These are phyloP conservation scores for Pestalotiopsis sp. DNA, from an alignment of 2,329 filamentous ascomycete species.

Conservation along the genomic window DNA sequence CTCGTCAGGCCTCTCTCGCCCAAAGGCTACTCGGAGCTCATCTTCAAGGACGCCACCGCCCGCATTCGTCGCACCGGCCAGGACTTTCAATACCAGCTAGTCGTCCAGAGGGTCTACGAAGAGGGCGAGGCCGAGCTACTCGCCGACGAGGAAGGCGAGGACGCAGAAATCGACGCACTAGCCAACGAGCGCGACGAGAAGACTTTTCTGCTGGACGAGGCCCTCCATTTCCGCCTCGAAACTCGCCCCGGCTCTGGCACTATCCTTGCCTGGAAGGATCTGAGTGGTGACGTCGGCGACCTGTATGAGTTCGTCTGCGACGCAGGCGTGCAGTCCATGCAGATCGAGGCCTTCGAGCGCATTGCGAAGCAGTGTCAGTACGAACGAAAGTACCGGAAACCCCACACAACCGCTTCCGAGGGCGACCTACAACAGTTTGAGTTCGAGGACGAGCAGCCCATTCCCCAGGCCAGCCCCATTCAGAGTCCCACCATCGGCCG, in stretches of 20 bases:
- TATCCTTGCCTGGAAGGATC: constrained; percentile 90
- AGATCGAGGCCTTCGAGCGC: constrained; percentile 79
- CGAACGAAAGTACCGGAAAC: constrained; percentile 90
- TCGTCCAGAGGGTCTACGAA: constrained; percentile 94
- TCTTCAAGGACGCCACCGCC: constrained; percentile 95
- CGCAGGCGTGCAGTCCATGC: constrained; percentile 65
- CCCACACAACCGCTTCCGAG: constrained; percentile 78
- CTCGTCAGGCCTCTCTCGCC: constrained; percentile 93
- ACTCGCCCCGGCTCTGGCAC: constrained; percentile 79
- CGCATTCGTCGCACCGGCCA: constrained; percentile 91
- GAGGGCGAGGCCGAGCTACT: constrained; percentile 93
- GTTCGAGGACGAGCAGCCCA: constrained; percentile 68
- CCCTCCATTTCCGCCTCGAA: constrained; percentile 84
- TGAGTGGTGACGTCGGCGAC: constrained; percentile 91
- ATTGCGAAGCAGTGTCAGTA: constrained; percentile 93
- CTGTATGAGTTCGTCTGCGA: constrained; percentile 99
- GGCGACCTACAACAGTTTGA: constrained; percentile 81
- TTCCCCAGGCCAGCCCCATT: constrained; percentile 65
- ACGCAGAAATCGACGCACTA: constrained; percentile 75
- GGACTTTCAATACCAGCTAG: constrained; percentile 96
- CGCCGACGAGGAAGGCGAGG: constrained; percentile 85
- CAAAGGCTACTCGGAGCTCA: constrained; percentile 97
- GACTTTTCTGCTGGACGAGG: constrained; percentile 92
- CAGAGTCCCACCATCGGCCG: constrained; percentile 59
- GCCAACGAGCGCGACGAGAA: constrained; percentile 91